Base-by-base conservation (phyloP, 176 grass and related monocot genomes). In the Eleusine coracana region DNA sequence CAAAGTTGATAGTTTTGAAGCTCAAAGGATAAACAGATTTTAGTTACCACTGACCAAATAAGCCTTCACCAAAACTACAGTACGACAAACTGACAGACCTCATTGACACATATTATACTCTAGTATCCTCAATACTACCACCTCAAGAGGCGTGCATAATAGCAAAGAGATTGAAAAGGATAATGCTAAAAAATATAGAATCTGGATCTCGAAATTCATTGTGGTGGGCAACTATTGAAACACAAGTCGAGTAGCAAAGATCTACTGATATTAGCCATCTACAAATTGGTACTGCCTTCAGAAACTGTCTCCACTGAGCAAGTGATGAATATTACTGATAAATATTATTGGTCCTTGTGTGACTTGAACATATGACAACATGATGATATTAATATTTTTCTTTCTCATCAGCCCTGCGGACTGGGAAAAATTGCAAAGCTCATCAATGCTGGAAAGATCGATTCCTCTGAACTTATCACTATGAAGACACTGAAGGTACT, bases 401-500 rank as follows among this genome's bases (percentile, higher is more conserved):
- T 49, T 49, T 75, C 20, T 84, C 29, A 75, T 79, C 87, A 95
- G 90, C 92, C 92, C 11, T 90, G 91, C 83, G 96, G 96, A 82
- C 80, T 98, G 27, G 96, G 92, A 59, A 95, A 98, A 92, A 91
- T 98, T 61, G 96, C 87, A 6, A 95, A 91, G 58, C 89, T 95
- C 68, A 98, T 98, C 82, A 98, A 95, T 90, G 87, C 90, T 54
- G 96, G 96, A 66, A 82, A 95, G 40, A 95, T 93, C 34, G 96
- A 98, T 49, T 98, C 96, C 7, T 95, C 87, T 70, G 96, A 98
- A 88, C 79, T 95, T 28, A 95, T 98, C 80, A 98, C 96, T 55
- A 93, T 95, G 96, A 95, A 98, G 84, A 98, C 89, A 72, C 75
- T 98, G 29, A 98, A 98, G 95, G 95, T 98, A 86, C 61, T 37